These are phyloP conservation scores for Claviceps sorghi DNA, from an alignment of 2,329 filamentous ascomycete genomes.

Conservation along the genomic window DNA sequence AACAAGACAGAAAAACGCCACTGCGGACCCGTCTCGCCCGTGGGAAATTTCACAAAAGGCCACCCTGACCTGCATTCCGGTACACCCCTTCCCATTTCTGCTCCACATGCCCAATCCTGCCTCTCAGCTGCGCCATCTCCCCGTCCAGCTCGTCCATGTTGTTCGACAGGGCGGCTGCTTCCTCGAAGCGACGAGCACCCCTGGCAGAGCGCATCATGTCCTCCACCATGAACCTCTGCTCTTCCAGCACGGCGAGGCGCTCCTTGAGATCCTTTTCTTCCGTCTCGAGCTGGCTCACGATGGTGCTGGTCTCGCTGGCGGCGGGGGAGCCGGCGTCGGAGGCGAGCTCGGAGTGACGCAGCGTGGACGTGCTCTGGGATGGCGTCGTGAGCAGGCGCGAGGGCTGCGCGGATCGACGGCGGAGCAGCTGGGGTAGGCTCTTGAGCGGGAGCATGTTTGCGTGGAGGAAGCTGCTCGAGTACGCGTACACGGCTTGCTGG, in stretches of 20 bases:
- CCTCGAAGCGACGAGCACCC: slow-evolving; percentile 67
- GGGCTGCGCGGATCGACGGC: slow-evolving; percentile 22
- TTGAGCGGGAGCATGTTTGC: slow-evolving; percentile 84
- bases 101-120: slow-evolving; percentile 53
- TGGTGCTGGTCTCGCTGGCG: slow-evolving; percentile 37
- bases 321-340: slow-evolving; percentile 31
- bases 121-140: slow-evolving; percentile 57
- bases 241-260: slow-evolving; percentile 68
- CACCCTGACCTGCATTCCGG: slow-evolving; percentile 11
- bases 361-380: slow-evolving; percentile 21
- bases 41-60: no score
- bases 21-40: no score
- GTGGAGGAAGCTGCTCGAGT: slow-evolving; percentile 71
- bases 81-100: slow-evolving; percentile 41
- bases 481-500: slow-evolving; percentile 69
- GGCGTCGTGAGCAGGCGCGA: slow-evolving; percentile 21
- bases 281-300: slow-evolving; percentile 49
- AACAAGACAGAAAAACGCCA: background rate
- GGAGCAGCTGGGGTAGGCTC: slow-evolving; percentile 52
- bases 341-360: slow-evolving; percentile 33
- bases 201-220: slow-evolving; percentile 72
- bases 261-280: slow-evolving; percentile 77
- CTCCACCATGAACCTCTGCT: slow-evolving; percentile 79
- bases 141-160: slow-evolving; percentile 70
- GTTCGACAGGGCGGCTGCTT: slow-evolving; percentile 62